Base-by-base conservation (phyloP, 352 stramenopile genomes). In the Phytophthora hybrid region DNA sequence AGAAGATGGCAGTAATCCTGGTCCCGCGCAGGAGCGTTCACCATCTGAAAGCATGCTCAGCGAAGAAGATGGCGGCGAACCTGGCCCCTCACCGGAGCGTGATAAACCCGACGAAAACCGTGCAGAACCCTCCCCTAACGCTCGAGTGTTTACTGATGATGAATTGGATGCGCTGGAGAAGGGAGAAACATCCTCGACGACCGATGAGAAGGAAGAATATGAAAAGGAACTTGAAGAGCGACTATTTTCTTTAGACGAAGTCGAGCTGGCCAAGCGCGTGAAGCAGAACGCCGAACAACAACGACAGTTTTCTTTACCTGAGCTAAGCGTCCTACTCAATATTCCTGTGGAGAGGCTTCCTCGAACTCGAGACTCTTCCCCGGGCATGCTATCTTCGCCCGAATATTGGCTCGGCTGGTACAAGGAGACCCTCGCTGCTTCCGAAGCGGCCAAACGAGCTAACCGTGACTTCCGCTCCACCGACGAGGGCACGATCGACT, bases 401-500 rank as follows among this genome's bases (percentile, higher is more conserved):
- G 37, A 63, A 13, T 70, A 70, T 23, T 70, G 63, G 55, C 9
- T 62, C 1, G 2, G 10, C 3, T 62, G 37, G 62, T 69, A 59
- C 26, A 46, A 47, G 13, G 11, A 47, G n/a, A 61, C 51, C 1
- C 5, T 69, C 0, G 52, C 62, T 14, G 39, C 34, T 3, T 51
- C 52, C 1, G 31, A 66, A 1, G 41, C 41, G 2, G 41, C 41
- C 16, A 49, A 49, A 7, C 41, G 16, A 16, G 41, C n/a, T 5
- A 66, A 66, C 13, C 37, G 13, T 2, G 41, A 63, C 32, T 52
- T 49, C 56, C 55, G 18, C 47, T 41, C 34, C 1, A 4, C 34
- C 4, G 10, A 41, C 34, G 34, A 11, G 34, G 34, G 34, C 34
- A 3, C 10, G 34, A 41, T 3, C 1, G 34, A 41, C 34, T 41